Evolutionary conservation across 2,329 filamentous ascomycete species (phyloP).

Genomic region (Aspergillus sergii): DNA sequence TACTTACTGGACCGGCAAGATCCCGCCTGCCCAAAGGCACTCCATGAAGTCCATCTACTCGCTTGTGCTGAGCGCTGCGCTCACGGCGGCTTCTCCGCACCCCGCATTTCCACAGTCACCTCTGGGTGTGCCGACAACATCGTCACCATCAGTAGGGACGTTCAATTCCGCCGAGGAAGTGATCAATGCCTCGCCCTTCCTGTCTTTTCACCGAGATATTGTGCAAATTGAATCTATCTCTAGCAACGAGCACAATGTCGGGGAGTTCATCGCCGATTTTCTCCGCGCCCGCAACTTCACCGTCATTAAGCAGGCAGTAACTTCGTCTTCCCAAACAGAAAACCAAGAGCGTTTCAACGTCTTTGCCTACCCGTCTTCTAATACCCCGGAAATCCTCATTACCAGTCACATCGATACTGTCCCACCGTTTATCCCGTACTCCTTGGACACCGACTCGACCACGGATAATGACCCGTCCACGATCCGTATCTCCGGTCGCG

Average conservation of each 20-base stretch:
- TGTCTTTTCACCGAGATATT: constrained; percentile 75
- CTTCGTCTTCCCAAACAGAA: constrained; percentile 11
- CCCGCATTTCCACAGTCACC: constrained; percentile 27
- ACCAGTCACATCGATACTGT: constrained; percentile 81
- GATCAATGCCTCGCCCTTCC: constrained; percentile 54
- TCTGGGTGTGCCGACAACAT: background rate
- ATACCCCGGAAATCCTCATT: constrained; percentile 40
- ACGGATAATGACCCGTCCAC: constrained; percentile 20
- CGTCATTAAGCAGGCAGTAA: constrained; percentile 59
- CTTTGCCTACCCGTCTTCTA: constrained; percentile 59
- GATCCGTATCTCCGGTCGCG: constrained; percentile 47
- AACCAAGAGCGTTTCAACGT: constrained; percentile 69
- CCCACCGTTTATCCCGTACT: constrained; percentile 52
- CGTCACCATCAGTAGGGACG: background rate
- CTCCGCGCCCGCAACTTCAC: constrained; percentile 63
- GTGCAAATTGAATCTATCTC: constrained; percentile 73
- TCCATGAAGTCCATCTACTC: constrained; percentile 18
- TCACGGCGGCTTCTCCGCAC: constrained; percentile 31
- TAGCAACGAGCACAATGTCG: constrained; percentile 69
- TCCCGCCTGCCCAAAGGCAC: background rate
- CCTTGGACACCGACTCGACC: constrained; percentile 36
- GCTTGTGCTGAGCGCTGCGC: constrained; percentile 22
- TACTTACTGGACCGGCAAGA: background rate
- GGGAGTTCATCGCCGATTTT: constrained; percentile 68
- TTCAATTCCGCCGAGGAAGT: constrained; percentile 33